Percentiles rank a stretch among this genome's conserved stretches.
These are phyloP conservation scores for Dentipellis sp. DNA, from an alignment of 768 basidiomycete genomes.

Conservation along the genomic window DNA sequence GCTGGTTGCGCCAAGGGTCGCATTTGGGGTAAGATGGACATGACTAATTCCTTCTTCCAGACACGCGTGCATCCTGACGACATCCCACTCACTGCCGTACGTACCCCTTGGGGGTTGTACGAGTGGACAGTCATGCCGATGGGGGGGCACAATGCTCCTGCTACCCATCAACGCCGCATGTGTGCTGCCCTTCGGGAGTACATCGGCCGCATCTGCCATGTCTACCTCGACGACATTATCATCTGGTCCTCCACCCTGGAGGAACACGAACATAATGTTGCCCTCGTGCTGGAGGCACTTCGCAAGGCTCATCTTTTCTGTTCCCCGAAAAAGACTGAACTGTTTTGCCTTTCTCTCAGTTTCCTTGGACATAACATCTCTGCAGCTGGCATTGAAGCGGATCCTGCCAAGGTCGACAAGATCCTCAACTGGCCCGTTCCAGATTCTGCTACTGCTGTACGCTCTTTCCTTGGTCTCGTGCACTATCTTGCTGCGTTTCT, in stretches of 20 bases:
- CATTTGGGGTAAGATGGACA: too few relatives aligned
- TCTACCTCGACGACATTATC: too few relatives aligned
- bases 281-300: slow-evolving; percentile 11
- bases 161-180: slow-evolving; percentile 26
- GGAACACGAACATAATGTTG: slow-evolving; percentile 14
- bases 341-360: slow-evolving; percentile 8
- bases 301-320: slow-evolving; percentile 11
- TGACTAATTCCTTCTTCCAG: too few relatives aligned
- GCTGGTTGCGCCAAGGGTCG: too few relatives aligned
- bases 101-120: too few relatives aligned
- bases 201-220: slow-evolving; percentile 33
- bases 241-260: slow-evolving; percentile 5
- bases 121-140: too few relatives aligned
- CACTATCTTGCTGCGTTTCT: not conserved
- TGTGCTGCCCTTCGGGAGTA: slow-evolving; percentile 20
- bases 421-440: not conserved
- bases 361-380: not conserved
- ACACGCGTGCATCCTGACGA: too few relatives aligned
- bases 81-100: too few relatives aligned
- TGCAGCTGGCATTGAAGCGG: not conserved
- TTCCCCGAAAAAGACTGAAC: slow-evolving; percentile 10
- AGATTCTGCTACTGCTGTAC: not conserved
- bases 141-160: too few relatives aligned
- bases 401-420: not conserved
- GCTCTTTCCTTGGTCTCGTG: not conserved